Evolutionary conservation across 768 basidiomycete genomes (phyloP).

Genomic region (Gloeostereum incarnatum): DNA sequence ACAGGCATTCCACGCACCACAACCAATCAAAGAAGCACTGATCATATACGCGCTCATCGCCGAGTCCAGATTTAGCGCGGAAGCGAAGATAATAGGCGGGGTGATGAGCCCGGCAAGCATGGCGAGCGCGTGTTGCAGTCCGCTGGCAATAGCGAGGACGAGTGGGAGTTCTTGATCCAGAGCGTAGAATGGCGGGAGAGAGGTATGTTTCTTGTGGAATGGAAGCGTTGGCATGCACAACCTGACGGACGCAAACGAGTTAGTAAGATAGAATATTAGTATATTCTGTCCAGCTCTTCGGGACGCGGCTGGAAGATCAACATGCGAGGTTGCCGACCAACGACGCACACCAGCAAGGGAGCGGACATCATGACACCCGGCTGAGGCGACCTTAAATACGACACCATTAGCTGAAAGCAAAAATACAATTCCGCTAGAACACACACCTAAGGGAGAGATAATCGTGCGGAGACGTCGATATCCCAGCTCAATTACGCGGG

Average conservation of each 20-base stretch:
- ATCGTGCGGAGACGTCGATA: too few relatives aligned
- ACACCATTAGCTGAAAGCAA: too few relatives aligned
- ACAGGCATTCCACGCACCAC: constrained; percentile 33
- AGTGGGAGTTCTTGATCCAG: constrained; percentile 67
- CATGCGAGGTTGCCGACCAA: too few relatives aligned
- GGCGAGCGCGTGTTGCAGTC: constrained; percentile 68
- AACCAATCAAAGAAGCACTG: constrained; percentile 73
- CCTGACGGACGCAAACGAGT: constrained; percentile 15
- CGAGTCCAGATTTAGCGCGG: constrained; percentile 47
- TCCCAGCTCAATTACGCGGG: too few relatives aligned
- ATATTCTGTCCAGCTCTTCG: too few relatives aligned
- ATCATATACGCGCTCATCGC: constrained; percentile 67
- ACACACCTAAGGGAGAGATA: too few relatives aligned
- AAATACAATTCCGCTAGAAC: too few relatives aligned
- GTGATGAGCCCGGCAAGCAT: constrained; percentile 82
- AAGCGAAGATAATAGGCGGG: constrained; percentile 75
- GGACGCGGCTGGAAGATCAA: too few relatives aligned
- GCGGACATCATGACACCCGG: too few relatives aligned
- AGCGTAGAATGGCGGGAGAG: constrained; percentile 65
- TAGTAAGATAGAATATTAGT: too few relatives aligned
- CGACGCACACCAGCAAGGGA: too few relatives aligned
- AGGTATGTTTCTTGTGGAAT: constrained; percentile 29
- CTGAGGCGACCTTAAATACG: too few relatives aligned
- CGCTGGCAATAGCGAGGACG: constrained; percentile 61
- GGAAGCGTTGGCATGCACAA: constrained; percentile 65